These are phyloP conservation scores for Kalmanozyma brasiliensis DNA, from an alignment of 1,284 basidiomycete species.

Conservation along the genomic window DNA sequence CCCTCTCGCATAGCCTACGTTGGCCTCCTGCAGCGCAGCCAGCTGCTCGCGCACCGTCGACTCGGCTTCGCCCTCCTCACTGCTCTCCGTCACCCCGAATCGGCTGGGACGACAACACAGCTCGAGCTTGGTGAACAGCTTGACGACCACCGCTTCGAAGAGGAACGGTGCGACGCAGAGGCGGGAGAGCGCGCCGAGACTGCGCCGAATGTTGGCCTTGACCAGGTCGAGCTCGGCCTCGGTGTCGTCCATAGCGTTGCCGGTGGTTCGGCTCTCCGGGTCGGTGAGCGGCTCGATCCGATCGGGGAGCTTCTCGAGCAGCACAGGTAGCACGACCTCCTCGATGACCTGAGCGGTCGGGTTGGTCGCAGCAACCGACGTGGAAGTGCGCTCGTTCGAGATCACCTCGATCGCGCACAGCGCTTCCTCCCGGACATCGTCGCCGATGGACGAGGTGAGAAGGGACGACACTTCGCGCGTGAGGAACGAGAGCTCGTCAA, in stretches of 20 bases:
- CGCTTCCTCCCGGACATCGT: conserved; percentile 70
- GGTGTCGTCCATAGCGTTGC: conserved; percentile 39
- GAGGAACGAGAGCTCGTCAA: conserved; percentile 81
- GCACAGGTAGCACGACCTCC: conserved; percentile 70
- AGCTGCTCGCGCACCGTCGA: conserved; percentile 70
- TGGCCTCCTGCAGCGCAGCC: conserved; percentile 31
- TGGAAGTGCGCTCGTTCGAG: conserved; percentile 76
- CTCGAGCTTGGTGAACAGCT: conserved; percentile 82
- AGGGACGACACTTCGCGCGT: conserved; percentile 80
- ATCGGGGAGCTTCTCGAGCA: conserved; percentile 54
- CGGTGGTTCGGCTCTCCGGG: conserved; percentile 20
- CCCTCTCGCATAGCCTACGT: conserved; percentile 62
- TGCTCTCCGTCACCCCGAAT: conserved; percentile 76
- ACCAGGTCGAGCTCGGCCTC: conserved; percentile 33
- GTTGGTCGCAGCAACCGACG: conserved; percentile 77
- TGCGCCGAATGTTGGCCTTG: conserved; percentile 70
- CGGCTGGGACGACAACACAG: conserved; percentile 78
- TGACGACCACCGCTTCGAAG: conserved; percentile 85
- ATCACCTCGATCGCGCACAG: conserved; percentile 39
- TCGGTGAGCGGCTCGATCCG: conserved; percentile 36
- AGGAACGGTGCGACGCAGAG: conserved; percentile 81
- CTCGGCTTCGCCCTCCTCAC: conserved; percentile 76
- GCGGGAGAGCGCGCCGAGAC: conserved; percentile 77
- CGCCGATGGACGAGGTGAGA: conserved; percentile 73
- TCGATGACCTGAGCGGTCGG: conserved; percentile 77